Conservation (phyloP, 2,329 filamentous ascomycete species). For the Aureobasidium sp. region DNA sequence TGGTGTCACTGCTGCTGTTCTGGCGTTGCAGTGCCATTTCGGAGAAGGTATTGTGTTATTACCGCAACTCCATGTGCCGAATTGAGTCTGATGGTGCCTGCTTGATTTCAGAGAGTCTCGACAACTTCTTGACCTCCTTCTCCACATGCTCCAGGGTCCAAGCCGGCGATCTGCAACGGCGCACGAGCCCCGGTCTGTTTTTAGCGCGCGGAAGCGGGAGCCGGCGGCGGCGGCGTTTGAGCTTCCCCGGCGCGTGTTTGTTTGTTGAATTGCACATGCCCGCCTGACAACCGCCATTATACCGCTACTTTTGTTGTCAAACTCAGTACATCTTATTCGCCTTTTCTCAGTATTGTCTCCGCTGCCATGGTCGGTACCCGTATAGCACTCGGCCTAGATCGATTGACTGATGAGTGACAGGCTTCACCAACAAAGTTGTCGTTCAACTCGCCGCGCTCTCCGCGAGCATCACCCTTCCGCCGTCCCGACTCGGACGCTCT, state of each 20-base stretch:
- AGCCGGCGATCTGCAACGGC: not conserved
- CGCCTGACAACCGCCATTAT: slow-evolving; percentile 10
- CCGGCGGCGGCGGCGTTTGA: not conserved
- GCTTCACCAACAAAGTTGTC: slow-evolving; percentile 33
- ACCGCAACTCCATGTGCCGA: not conserved
- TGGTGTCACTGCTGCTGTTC: slow-evolving; percentile 24
- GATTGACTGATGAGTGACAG: not conserved
- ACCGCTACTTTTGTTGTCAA: not conserved
- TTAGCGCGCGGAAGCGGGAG: slow-evolving; percentile 1
- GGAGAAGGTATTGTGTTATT: not conserved
- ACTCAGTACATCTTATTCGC: not conserved
- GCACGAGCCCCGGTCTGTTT: not conserved
- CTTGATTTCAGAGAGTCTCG: not conserved
- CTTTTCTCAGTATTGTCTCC: not conserved
- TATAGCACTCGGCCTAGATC: too few species aligned
- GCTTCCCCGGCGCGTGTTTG: slow-evolving; percentile 11
- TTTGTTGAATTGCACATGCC: slow-evolving; percentile 7
- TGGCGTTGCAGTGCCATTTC: slow-evolving; percentile 4
- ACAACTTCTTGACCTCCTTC: slow-evolving; percentile 2
- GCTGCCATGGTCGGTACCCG: slow-evolving; percentile 1
- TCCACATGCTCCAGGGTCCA: slow-evolving; percentile 11
- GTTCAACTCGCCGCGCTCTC: slow-evolving; percentile 48
- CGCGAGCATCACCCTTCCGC: slow-evolving; percentile 50
- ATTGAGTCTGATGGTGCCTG: not conserved
- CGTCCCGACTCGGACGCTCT: slow-evolving; percentile 44